Evolutionary conservation across 441 rosid genomes (phyloP), one percentile per base, ranked within the genome.

Genomic region (Brassica hybrid): DNA sequence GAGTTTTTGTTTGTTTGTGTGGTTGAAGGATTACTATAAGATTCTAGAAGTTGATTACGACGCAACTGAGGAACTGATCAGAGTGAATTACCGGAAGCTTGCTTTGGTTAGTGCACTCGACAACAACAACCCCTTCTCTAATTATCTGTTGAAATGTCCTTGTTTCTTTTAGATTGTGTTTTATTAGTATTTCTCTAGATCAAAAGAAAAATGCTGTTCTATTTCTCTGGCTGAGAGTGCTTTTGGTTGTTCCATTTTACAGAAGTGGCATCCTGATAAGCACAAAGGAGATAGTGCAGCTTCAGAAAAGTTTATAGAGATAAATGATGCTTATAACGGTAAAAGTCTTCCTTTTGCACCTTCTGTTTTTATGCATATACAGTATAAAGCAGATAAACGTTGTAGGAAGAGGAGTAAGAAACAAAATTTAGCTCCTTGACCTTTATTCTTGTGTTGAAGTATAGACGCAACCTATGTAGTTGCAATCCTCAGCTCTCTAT

Each of bases 181-280:
- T 10, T 0, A 12, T 19, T n/a, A 7, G 18, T 19, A n/a, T 43
- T 1, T 43, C 38, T 67, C 4, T 23, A 13, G n/a, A 41, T 54
- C 3, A 1, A 54, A 54, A 54, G 59, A 54, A 50, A n/a, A 18
- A 52, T 52, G 1, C 1, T 52, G 16, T 54, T 52, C 16, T 30
- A 43, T 10, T 43, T 43, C 54, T 45, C 16, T 45, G 69, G 23
- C 16, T 48, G 63, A n/a, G 8, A 50, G 36, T 19, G 61, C 18
- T 6, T 69, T 58, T 76, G 2, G 76, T 36, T 76, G 65, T 43
- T 65, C 62, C 71, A 66, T 71, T 19, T 50, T 41, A 14, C 69
- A 92, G 95, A 90, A 88, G 81, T 92, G 95, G 93, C 97, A 90
- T 72, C 95, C 97, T 73, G 97, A 90, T 79, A 90, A 92, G 78